Evolutionary conservation across 345 rosid species (phyloP).

Genomic region (Populus tremula): DNA sequence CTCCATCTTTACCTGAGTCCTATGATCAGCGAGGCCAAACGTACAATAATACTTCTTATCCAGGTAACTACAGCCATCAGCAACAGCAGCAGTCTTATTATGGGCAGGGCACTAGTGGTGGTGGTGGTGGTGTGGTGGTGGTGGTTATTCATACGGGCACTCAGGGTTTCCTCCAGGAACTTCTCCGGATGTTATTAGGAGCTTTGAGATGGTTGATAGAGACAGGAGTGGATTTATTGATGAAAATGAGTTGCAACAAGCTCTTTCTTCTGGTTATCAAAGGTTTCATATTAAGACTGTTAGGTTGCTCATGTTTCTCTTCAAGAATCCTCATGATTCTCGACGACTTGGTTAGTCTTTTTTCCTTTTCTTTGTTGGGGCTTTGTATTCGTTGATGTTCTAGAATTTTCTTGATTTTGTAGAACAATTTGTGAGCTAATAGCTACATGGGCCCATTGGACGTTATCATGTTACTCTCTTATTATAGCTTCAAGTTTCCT

Average conservation of each 20-base stretch:
- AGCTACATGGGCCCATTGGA: not conserved
- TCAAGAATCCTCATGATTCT: constrained; percentile 53
- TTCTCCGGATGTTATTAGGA: constrained; percentile 45
- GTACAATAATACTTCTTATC: not conserved
- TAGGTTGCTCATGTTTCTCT: constrained; percentile 59
- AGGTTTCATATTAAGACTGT: constrained; percentile 49
- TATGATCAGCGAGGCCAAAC: constrained; percentile 11
- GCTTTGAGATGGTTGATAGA: constrained; percentile 59
- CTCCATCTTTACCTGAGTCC: constrained; percentile 45
- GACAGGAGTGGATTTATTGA: constrained; percentile 63
- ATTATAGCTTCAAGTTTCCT: not conserved
- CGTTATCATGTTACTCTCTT: not conserved
- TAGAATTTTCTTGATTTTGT: not conserved
- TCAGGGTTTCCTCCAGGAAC: constrained; percentile 52
- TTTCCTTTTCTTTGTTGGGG: not conserved
- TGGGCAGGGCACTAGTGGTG: not conserved
- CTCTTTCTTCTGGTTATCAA: constrained; percentile 51
- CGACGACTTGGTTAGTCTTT: constrained; percentile 40
- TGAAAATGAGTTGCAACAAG: constrained; percentile 57
- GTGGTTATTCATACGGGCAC: constrained; percentile 14
- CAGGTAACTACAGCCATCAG: constrained; percentile 16
- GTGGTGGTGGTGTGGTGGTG: constrained; percentile 37
- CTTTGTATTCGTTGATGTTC: not conserved
- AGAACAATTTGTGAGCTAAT: not conserved
- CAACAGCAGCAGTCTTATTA: not conserved